Evolutionary conservation across 768 basidiomycete species (phyloP).

Genomic region (Macrolepiota fuliginosa): DNA sequence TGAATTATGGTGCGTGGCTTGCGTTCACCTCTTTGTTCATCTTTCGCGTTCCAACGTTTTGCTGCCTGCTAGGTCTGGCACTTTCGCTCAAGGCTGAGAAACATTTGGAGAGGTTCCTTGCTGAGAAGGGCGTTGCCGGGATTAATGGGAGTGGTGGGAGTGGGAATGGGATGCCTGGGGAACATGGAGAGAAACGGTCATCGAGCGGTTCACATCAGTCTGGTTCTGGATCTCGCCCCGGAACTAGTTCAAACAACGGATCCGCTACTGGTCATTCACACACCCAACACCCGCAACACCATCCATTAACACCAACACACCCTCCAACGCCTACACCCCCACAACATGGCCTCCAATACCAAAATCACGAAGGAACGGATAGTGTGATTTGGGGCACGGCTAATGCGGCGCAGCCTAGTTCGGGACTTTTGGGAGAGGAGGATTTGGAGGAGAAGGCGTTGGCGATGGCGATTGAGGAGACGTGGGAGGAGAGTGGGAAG

Average conservation of each 20-base stretch:
- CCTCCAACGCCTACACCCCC: background rate
- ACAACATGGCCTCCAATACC: constrained; percentile 64
- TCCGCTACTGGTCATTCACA: constrained; percentile 19
- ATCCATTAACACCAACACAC: constrained; percentile 22
- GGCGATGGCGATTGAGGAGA: constrained; percentile 69
- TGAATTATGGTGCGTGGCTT: constrained; percentile 66
- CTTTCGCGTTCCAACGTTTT: too few relatives aligned
- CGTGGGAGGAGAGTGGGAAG: constrained; percentile 51
- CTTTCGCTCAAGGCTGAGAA: constrained; percentile 60
- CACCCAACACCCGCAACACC: constrained; percentile 19
- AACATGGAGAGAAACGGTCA: constrained; percentile 3
- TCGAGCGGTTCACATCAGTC: constrained; percentile 14
- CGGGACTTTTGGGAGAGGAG: constrained; percentile 28
- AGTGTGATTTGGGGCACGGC: constrained; percentile 25
- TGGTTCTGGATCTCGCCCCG: background rate
- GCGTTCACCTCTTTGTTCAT: background rate
- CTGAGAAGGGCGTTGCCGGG: constrained; percentile 16
- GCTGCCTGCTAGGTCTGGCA: constrained; percentile 36
- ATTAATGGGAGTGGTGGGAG: background rate
- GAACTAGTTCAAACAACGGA: background rate
- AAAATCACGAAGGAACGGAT: constrained; percentile 64
- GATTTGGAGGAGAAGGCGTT: constrained; percentile 72
- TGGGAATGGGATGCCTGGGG: background rate
- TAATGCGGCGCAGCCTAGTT: background rate
- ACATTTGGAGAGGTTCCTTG: constrained; percentile 45